Evolutionary conservation across 2,329 filamentous ascomycete species (phyloP), one percentile per base, ranked within the genome.

Genomic region (Sporothrix pallida): DNA sequence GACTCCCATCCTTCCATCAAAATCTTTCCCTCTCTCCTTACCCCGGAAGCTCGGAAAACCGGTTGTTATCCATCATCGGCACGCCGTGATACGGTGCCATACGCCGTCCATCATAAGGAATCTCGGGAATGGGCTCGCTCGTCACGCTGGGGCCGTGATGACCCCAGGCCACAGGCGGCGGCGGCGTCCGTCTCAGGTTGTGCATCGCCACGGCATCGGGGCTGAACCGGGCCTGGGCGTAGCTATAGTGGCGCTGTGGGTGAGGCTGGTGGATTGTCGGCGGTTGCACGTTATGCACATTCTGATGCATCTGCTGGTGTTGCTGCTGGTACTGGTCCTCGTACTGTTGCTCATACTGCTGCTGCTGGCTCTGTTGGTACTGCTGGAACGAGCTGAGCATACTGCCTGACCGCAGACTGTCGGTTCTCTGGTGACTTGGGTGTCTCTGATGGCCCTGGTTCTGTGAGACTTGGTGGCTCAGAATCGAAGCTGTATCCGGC

Each of bases 71-170:
- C 13, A 68, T 48, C 1, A 72, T 44, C 0, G 75, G 75, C 42
- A 73, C 50, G 2, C 73, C 75, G 10, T 69, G 56, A 56, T 76
- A 76, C 3, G 75, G 71, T 2, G 73, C 71, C 50, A 77, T 50
- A 2, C 76, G 76, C 12, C 75, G 75, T 4, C 73, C 73, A n/a
- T 77, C 76, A 48, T 73, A 77, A 0, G 76, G 76, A 23, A 77
- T 77, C 48, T 77, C 75, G 12, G 72, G 60, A 15, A 70, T 71
- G 1, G 74, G 48, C 50, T 71, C 58, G 10, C 58, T 37, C 42
- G 50, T 70, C 50, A 56, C 42, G 1, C 26, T 50, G 15, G 71
- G 37, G 12, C 23, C 5, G 10, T 7, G n/a, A 10, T 48, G 72
- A 0, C 62, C 56, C 62, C 72, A 73, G 9, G 52, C 70, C 0